Conservation (phyloP, 192 early-diverging fungal genomes). For the Powellomyces hirtus region DNA sequence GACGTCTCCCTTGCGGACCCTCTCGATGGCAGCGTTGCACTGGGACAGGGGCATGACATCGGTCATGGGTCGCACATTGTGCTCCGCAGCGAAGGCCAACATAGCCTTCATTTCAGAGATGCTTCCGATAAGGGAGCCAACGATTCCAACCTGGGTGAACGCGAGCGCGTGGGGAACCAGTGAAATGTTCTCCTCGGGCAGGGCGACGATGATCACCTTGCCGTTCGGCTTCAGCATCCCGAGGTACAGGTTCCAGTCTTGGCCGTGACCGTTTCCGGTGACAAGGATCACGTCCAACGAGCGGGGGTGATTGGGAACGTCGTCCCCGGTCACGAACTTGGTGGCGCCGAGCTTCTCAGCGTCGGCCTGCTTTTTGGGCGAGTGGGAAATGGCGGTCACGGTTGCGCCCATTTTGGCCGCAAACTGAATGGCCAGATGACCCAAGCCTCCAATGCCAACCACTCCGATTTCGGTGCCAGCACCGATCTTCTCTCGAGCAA, state of each 20-base stretch:
- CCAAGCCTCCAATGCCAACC: slow-evolving; percentile 54
- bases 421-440: background rate
- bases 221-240: slow-evolving; percentile 47
- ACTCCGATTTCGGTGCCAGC: slow-evolving; percentile 69
- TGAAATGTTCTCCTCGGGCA: slow-evolving; percentile 54
- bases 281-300: slow-evolving; percentile 28
- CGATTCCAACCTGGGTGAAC: slow-evolving; percentile 36
- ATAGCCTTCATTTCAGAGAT: slow-evolving; percentile 55
- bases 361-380: slow-evolving; percentile 25
- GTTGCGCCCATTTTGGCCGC: slow-evolving; percentile 37
- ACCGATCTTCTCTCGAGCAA: slow-evolving; percentile 53
- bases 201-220: slow-evolving; percentile 58
- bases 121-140: slow-evolving; percentile 67
- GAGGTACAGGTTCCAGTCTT: slow-evolving; percentile 17
- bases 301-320: slow-evolving; percentile 38
- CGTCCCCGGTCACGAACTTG: slow-evolving; percentile 21
- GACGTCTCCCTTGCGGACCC: slow-evolving; percentile 53
- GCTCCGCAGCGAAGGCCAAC: slow-evolving; percentile 66
- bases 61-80: slow-evolving; percentile 65
- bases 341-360: slow-evolving; percentile 21
- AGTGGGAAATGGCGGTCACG: slow-evolving; percentile 28
- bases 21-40: slow-evolving; percentile 57
- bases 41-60: slow-evolving; percentile 61
- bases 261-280: background rate
- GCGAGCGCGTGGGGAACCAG: slow-evolving; percentile 37